Evolutionary conservation across 225 moss, liverwort and hornwort species (phyloP), one percentile per base, ranked within the genome.

Genomic region (Climacium dendroides): DNA sequence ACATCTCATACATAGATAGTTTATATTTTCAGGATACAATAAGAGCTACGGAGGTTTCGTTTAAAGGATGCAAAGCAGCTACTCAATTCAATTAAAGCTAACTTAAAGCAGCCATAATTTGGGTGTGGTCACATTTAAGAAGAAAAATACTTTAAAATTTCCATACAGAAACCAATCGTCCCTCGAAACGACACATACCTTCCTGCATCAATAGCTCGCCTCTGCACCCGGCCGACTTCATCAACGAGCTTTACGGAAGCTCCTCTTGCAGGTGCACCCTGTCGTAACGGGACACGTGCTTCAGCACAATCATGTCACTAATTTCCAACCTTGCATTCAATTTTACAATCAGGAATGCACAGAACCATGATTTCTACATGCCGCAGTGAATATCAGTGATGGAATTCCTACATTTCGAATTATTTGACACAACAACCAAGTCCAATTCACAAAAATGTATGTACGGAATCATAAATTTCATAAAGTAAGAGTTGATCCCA

Each of bases 201-300:
- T 92, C 97, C 97, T 47, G 97, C 97, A 93, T 97, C 97, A 87
- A 97, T 96, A 60, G 94, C 97, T 83, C 97, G 97, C 90, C 90
- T 95, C 81, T 96, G 96, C 85, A 90, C 87, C 57, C 95, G 96
- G 10, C 95, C 94, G 11, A 88, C 88, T 92, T 93, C 92, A 87
- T 97, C 97, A 77, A 89, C 52, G 81, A 97, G 94, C 92, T 90
- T 95, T 79, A 97, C 95, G 47, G 95, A 89, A 86, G 97, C 96
- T 39, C 97, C 97, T 93, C 97, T 95, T 88, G 97, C 97, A 88
- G 96, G 97, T 88, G 97, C 97, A 86, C 97, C 96, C 96, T 97
- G 89, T 45, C 54, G 89, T 39, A 78, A 64, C 34, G 24, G 54
- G 10, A 73, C 66, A 88, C 67, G 84, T 15, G 45, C 10, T 24